Percentiles rank a stretch among this genome's conserved stretches.
Evolutionary conservation across 495 filamentous ascomycete genomes (phyloP).

Genomic region (Ascodesmis nigricans): DNA sequence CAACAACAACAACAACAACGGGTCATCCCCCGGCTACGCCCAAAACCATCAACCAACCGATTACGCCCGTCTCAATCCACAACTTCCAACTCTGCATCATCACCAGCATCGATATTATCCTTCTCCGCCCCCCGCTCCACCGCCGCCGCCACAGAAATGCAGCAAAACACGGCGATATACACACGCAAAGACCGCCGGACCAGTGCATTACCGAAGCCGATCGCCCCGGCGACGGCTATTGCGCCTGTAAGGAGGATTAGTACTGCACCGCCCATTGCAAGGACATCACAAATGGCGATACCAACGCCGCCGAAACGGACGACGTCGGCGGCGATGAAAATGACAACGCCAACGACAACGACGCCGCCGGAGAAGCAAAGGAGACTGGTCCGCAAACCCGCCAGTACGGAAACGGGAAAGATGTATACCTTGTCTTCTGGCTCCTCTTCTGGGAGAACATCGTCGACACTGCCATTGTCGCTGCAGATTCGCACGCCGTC

Average conservation of each 20-base stretch:
- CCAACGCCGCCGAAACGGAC: slow-evolving; percentile 3
- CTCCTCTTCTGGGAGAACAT: no score
- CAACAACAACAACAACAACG: no score
- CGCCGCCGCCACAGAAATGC: slow-evolving; percentile 1
- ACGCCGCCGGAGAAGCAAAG: no score
- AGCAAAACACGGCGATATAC: slow-evolving; percentile 2
- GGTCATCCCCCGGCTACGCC: slow-evolving; percentile 1
- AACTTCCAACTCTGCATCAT: not conserved
- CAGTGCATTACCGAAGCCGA: slow-evolving; percentile 3
- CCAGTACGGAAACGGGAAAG: no score
- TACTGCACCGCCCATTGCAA: not conserved
- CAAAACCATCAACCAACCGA: slow-evolving; percentile 3
- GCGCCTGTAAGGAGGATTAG: no score
- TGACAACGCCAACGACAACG: no score
- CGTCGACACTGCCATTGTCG: slow-evolving; percentile 12
- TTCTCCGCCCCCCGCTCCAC: not conserved
- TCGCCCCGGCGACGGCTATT: no score
- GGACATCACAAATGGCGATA: slow-evolving; percentile 2
- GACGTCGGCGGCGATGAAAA: slow-evolving; percentile 2
- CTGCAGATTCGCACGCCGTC: slow-evolving; percentile 15
- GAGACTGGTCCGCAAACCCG: no score
- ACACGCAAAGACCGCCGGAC: slow-evolving; percentile 1
- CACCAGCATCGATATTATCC: slow-evolving; percentile 1
- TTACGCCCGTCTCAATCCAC: slow-evolving; percentile 4
- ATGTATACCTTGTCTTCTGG: no score